Conservation (phyloP, 73 alveolate genomes). For the Tetrahymena borealis region DNA sequence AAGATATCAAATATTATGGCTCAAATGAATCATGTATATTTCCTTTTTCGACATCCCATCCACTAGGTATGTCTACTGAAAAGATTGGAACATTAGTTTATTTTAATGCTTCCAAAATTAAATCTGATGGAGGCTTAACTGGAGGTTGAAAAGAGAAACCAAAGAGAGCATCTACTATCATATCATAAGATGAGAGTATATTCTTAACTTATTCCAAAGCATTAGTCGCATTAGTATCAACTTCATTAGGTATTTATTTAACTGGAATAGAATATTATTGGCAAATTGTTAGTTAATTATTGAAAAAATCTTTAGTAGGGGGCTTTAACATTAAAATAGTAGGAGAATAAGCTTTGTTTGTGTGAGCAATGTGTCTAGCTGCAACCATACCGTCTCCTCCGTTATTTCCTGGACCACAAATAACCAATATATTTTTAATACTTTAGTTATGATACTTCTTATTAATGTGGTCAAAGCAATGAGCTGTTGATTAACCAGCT, state of each 20-base stretch:
- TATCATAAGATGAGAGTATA: constrained; percentile 41
- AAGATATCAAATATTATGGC: constrained; percentile 74
- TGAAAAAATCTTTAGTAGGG: constrained; percentile 66
- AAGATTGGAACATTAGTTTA: constrained; percentile 61
- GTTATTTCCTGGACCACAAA: constrained; percentile 98
- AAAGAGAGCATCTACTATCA: constrained; percentile 81
- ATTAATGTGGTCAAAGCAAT: constrained; percentile 45
- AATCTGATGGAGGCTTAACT: constrained; percentile 89
- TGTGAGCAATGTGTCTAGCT: constrained; percentile 85
- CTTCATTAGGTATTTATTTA: constrained; percentile 35
- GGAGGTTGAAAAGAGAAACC: constrained; percentile 97
- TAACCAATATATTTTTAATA: constrained; percentile 55
- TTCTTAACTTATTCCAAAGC: neutral
- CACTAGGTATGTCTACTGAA: constrained; percentile 97
- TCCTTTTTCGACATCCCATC: constrained; percentile 98
- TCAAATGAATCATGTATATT: constrained; percentile 68
- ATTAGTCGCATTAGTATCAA: constrained; percentile 18
- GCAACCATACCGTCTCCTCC: constrained; percentile 98
- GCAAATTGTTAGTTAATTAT: constrained; percentile 72
- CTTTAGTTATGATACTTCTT: constrained; percentile 45
- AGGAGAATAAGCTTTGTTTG: constrained; percentile 67
- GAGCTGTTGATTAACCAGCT: constrained; percentile 89
- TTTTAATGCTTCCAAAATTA: constrained; percentile 69
- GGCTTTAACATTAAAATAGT: constrained; percentile 84
- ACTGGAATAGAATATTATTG: constrained; percentile 42